Percentiles rank a stretch among this genome's conserved stretches.
Evolutionary conservation across 1,284 basidiomycete species (phyloP).

Genomic region (Flammula alnicola): DNA sequence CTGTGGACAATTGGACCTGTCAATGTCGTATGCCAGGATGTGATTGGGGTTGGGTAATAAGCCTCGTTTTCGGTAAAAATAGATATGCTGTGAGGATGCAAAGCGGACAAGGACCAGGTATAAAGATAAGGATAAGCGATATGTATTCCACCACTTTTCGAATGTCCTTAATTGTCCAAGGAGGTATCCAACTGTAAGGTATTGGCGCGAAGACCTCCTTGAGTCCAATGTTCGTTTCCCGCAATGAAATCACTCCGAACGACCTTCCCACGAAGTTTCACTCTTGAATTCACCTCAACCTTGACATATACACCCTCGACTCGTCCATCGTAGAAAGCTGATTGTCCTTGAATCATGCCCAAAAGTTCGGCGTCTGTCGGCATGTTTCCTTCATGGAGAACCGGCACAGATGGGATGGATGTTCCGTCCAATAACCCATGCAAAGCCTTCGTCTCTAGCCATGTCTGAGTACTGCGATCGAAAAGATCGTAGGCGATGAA

Average conservation of each 20-base stretch:
- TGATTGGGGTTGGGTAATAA: too few species aligned
- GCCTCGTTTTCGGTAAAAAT: too few species aligned
- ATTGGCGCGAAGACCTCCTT: slow-evolving; percentile 49
- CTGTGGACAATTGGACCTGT: too few species aligned
- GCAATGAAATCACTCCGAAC: slow-evolving; percentile 67
- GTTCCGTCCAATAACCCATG: slow-evolving; percentile 41
- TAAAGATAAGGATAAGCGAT: too few species aligned
- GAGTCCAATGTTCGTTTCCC: slow-evolving; percentile 68
- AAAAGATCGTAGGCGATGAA: slow-evolving; percentile 67
- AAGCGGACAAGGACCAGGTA: too few species aligned
- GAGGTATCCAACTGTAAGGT: not conserved
- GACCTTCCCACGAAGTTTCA: slow-evolving; percentile 60
- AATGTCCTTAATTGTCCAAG: too few species aligned
- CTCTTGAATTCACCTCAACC: slow-evolving; percentile 49
- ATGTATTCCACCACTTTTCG: too few species aligned
- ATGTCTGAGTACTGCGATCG: slow-evolving; percentile 51
- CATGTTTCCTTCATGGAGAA: slow-evolving; percentile 47
- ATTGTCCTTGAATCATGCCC: slow-evolving; percentile 48
- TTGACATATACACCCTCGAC: slow-evolving; percentile 67
- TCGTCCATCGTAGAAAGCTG: slow-evolving; percentile 52
- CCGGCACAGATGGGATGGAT: slow-evolving; percentile 47
- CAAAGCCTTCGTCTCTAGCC: slow-evolving; percentile 45
- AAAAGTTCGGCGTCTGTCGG: slow-evolving; percentile 43
- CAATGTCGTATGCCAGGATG: too few species aligned
- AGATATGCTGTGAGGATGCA: too few species aligned